Base-by-base conservation (phyloP, 2,329 filamentous ascomycete genomes). In the Apiospora sp. region DNA sequence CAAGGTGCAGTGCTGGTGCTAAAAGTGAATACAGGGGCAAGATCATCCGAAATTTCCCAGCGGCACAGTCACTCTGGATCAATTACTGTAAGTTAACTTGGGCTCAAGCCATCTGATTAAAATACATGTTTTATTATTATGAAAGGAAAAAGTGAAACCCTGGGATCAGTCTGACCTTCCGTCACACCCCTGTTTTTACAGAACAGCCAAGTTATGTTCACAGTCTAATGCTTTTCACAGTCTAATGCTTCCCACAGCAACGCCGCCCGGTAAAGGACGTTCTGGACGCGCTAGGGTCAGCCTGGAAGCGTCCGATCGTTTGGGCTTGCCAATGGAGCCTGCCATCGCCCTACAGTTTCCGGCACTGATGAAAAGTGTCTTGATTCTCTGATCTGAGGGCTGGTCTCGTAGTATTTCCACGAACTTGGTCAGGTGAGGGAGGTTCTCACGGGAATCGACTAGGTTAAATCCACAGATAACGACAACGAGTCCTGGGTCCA, bases 381-480 rank as follows among this genome's bases (percentile, higher is more conserved):
- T 73, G 41, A 69, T 30, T 34, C 22, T 64, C 43, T 22, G 22
- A 12, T 43, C 41, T 1, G 27, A 4, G 37, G 41, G 30, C 3
- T 68, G 58, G 7, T 37, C 27, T 13, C 49, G 64, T 7, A 71
- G 22, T 24, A 71, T 70, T 1, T 73, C 48, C n/a, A 71, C 49
- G 19, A 71, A 58, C 51, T 41, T 46, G 14, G 10, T 16, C 7
- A 74, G 41, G 2, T 46, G 24, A 6, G 7, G 19, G 13, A 69
- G 51, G 1, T 69, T 72, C 8, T 72, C 48, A 4, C 37, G 14
- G 30, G 30, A 46, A 22, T 74, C 73, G 4, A 74, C 44, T 19
- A 37, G 46, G n/a, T 72, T 68, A 12, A 74, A 24, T 19, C 69
- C 73, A 12, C 68, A 49, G n/a, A 74, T 71, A 1, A 72, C 64